Conservation (phyloP, 2,329 filamentous ascomycete species). For the Helotiales sp. region DNA sequence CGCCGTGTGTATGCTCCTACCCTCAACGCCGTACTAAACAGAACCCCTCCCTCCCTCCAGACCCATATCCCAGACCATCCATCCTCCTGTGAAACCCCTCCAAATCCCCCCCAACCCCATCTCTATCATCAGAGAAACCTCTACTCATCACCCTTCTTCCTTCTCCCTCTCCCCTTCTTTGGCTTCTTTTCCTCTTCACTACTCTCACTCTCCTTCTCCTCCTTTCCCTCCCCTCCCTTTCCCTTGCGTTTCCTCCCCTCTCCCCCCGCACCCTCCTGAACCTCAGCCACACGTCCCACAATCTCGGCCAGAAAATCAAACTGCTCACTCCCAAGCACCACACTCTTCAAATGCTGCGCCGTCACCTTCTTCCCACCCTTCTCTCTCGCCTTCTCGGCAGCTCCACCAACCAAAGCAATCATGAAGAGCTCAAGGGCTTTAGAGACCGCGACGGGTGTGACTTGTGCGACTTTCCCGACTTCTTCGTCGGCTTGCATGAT, state of each 20-base stretch:
- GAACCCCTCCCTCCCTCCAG: neutral
- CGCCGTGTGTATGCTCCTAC: slow-evolving; percentile 10
- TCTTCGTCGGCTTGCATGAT: slow-evolving; percentile 99
- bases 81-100: too few species aligned
- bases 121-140: neutral
- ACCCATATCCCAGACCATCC: neutral
- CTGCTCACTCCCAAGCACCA: slow-evolving; percentile 85
- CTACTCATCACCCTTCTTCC: slow-evolving; percentile 34
- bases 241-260: slow-evolving; percentile 36
- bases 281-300: slow-evolving; percentile 79
- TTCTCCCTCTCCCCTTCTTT: slow-evolving; percentile 38
- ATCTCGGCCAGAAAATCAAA: slow-evolving; percentile 95
- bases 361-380: slow-evolving; percentile 90
- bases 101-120: neutral
- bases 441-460: slow-evolving; percentile 91
- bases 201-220: slow-evolving; percentile 33
- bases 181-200: slow-evolving; percentile 39
- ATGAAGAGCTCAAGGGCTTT: slow-evolving; percentile 98
- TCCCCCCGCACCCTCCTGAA: slow-evolving; percentile 38
- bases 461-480: slow-evolving; percentile 96
- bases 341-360: slow-evolving; percentile 88
- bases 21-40: slow-evolving; percentile 11
- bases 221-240: slow-evolving; percentile 27
- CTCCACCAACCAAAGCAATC: slow-evolving; percentile 89
- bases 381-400: slow-evolving; percentile 80